phyloP scores from a whole-genome alignment of 805 yeast species.

The Kuraishia ogatae region DNA sequence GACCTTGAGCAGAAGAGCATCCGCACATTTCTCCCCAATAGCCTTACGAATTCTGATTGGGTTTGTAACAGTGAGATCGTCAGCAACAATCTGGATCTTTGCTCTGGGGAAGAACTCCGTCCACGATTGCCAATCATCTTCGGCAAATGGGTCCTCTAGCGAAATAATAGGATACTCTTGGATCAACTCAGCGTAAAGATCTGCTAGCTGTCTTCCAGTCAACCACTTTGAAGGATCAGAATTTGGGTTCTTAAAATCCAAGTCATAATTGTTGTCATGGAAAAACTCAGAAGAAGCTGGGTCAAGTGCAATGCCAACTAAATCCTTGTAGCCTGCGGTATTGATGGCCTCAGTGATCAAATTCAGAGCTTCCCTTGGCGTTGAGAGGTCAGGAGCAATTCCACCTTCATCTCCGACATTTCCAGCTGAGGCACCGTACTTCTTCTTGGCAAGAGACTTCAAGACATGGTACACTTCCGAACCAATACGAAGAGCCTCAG shows the following conservation, averaged over 20 bases:
- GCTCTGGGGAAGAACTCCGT: slow-evolving; percentile 66
- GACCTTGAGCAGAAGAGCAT: slow-evolving; percentile 92
- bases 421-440: slow-evolving; percentile 97
- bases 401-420: slow-evolving; percentile 99
- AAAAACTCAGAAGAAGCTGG: slow-evolving; percentile 97
- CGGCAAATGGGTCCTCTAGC: slow-evolving; percentile 98
- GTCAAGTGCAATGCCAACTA: slow-evolving; percentile 87
- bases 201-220: slow-evolving; percentile 80
- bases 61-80: slow-evolving; percentile 98
- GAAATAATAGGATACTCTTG: slow-evolving; percentile 96
- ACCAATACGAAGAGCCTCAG: slow-evolving; percentile 96
- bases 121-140: slow-evolving; percentile 99
- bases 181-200: slow-evolving; percentile 70
- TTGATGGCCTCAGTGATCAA: slow-evolving; percentile 85
- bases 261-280: slow-evolving; percentile 94
- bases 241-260: slow-evolving; percentile 97
- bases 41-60: slow-evolving; percentile 91
- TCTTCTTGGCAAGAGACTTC: slow-evolving; percentile 87
- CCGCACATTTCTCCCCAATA: slow-evolving; percentile 92
- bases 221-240: slow-evolving; percentile 89
- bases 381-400: slow-evolving; percentile 95
- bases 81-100: slow-evolving; percentile 89
- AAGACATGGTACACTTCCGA: slow-evolving; percentile 96
- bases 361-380: slow-evolving; percentile 97
- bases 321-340: slow-evolving; percentile 92